Percentiles rank a stretch among this genome's conserved stretches.
Conservation (phyloP, 2,329 filamentous ascomycete genomes). For the Aspergillus carbonarius region DNA sequence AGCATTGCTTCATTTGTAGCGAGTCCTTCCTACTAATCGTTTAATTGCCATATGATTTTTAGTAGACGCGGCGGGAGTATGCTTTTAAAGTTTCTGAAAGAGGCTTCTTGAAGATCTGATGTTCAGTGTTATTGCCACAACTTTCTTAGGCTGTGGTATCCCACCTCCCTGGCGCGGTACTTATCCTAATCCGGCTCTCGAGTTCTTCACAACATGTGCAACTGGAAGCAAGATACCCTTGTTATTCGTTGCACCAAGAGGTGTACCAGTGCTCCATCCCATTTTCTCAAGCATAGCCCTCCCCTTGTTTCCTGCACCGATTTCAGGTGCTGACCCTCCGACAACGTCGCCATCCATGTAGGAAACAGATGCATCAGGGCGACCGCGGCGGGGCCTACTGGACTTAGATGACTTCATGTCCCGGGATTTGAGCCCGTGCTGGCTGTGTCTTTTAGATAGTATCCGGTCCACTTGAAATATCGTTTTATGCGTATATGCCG, state of each 20-base stretch:
- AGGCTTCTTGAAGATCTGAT: too few species aligned
- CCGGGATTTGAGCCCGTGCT: constrained; percentile 26
- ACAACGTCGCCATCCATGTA: constrained; percentile 87
- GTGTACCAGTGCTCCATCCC: constrained; percentile 89
- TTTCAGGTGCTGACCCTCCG: constrained; percentile 78
- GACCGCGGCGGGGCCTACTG: constrained; percentile 33
- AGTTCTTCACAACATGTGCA: constrained; percentile 80
- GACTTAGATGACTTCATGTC: constrained; percentile 22
- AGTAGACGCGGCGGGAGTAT: too few species aligned
- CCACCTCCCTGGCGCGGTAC: background rate
- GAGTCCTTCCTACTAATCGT: too few species aligned
- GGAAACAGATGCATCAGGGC: constrained; percentile 49
- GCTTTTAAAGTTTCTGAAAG: too few species aligned
- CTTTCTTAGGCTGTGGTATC: background rate
- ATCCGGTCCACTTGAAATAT: constrained; percentile 48
- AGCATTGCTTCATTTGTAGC: too few species aligned
- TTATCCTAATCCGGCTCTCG: constrained; percentile 75
- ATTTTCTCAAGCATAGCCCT: constrained; percentile 91
- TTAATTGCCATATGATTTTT: too few species aligned
- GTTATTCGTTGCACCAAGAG: constrained; percentile 76
- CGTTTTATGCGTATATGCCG: constrained; percentile 57
- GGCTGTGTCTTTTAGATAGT: constrained; percentile 35
- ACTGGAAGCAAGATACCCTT: constrained; percentile 87
- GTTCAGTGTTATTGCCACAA: too few species aligned
- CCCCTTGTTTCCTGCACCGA: constrained; percentile 79